These are phyloP conservation scores for Trypanosoma melophagium DNA, from an alignment of 208 protist genomes.

Conservation along the genomic window DNA sequence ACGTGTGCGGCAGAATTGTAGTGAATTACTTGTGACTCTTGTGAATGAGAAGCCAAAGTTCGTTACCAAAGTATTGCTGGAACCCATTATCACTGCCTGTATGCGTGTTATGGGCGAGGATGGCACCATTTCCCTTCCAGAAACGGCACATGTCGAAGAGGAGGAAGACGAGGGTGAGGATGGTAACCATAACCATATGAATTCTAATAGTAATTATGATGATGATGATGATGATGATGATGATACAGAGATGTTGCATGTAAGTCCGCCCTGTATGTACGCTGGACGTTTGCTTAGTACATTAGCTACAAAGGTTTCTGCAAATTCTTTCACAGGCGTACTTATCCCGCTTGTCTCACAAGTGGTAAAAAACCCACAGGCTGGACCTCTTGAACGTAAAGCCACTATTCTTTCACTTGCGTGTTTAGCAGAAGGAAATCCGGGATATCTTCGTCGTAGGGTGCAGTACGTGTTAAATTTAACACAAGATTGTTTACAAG, in stretches of 20 bases:
- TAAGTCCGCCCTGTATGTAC: conserved; percentile 63
- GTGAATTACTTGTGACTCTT: conserved; percentile 48
- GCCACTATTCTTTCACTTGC: conserved; percentile 75
- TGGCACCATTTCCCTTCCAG: conserved; percentile 59
- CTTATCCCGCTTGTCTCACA: conserved; percentile 55
- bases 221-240: conserved; percentile 35
- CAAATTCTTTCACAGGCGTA: conserved; percentile 55
- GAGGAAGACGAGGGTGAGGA: conserved; percentile 32
- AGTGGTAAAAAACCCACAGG: conserved; percentile 41
- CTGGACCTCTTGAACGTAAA: conserved; percentile 53
- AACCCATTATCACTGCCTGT: conserved; percentile 55
- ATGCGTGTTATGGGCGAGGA: conserved; percentile 76
- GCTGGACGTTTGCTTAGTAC: conserved; percentile 64
- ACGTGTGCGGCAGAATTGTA: conserved; percentile 55
- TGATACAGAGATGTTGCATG: conserved; percentile 60
- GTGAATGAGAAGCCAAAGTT: conserved; percentile 64
- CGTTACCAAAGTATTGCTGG: conserved; percentile 53
- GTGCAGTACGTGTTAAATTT: conserved; percentile 73
- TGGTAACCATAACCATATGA: no score
- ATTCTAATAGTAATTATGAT: neutral
- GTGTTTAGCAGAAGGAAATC: conserved; percentile 61
- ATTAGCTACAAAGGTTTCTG: conserved; percentile 48
- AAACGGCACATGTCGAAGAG: conserved; percentile 33
- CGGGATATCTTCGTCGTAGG: conserved; percentile 67
- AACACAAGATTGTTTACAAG: conserved; percentile 42